Evolutionary conservation across 2,329 filamentous ascomycete species (phyloP).

Genomic region (Teratosphaeria nubilosa): DNA sequence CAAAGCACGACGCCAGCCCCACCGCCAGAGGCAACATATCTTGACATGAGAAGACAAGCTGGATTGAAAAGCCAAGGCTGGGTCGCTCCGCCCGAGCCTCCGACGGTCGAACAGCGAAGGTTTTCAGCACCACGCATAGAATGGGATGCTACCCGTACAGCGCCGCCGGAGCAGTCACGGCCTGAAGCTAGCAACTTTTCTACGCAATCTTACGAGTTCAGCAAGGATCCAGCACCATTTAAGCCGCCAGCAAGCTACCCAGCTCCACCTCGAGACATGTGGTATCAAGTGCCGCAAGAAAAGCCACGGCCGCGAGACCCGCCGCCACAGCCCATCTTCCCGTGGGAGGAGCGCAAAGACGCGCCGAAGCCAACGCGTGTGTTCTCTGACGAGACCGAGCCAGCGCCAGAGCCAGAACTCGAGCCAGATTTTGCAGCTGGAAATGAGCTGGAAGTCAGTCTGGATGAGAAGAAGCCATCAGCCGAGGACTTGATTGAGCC

Average conservation of each 20-base stretch:
- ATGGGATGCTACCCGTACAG: slow-evolving; percentile 54
- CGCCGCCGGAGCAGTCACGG: slow-evolving; percentile 53
- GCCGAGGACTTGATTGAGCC: slow-evolving; percentile 8
- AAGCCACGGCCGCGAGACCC: slow-evolving; percentile 48
- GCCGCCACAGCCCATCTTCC: slow-evolving; percentile 62
- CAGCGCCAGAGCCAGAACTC: slow-evolving; percentile 7
- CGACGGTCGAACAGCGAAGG: slow-evolving; percentile 37
- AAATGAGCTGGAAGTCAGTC: slow-evolving; percentile 21
- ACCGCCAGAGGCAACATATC: slow-evolving; percentile 31
- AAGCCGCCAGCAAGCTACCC: slow-evolving; percentile 68
- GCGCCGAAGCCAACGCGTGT: slow-evolving; percentile 54
- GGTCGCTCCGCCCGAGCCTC: slow-evolving; percentile 28
- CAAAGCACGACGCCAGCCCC: slow-evolving; percentile 22
- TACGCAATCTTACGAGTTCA: slow-evolving; percentile 71
- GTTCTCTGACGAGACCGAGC: slow-evolving; percentile 48
- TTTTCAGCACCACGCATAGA: slow-evolving; percentile 50
- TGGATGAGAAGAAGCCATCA: slow-evolving; percentile 7
- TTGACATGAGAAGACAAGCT: slow-evolving; percentile 32
- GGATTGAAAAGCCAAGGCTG: slow-evolving; percentile 36
- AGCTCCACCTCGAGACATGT: slow-evolving; percentile 78
- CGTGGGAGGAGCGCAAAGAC: slow-evolving; percentile 65
- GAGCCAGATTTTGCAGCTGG: slow-evolving; percentile 8
- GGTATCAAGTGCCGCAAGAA: slow-evolving; percentile 63
- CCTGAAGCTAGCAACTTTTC: slow-evolving; percentile 84
- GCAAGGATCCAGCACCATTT: slow-evolving; percentile 62